These are phyloP conservation scores for Microdochium bolleyi DNA, from an alignment of 2,329 filamentous ascomycete genomes.

Conservation along the genomic window DNA sequence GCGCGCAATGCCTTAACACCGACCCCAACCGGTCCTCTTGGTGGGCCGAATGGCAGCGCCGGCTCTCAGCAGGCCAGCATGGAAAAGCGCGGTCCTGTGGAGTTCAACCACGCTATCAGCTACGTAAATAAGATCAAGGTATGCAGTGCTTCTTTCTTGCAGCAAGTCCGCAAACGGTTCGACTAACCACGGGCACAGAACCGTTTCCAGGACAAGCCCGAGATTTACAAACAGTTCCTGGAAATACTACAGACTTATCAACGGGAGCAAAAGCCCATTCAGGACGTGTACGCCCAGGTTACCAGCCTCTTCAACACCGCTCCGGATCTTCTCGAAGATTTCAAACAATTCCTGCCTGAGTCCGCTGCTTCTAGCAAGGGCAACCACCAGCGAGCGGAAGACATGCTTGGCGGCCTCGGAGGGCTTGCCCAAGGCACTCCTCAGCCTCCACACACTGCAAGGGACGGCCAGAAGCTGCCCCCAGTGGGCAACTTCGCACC, in stretches of 20 bases:
- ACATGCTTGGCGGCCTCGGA: conserved; percentile 50
- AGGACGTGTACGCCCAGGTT: conserved; percentile 96
- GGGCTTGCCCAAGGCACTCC: conserved; percentile 41
- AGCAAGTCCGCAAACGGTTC: not conserved
- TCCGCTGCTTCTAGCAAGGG: conserved; percentile 58
- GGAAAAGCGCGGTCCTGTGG: conserved; percentile 88
- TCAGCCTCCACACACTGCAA: conserved; percentile 37
- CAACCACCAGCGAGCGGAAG: conserved; percentile 52
- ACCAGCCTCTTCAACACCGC: conserved; percentile 89
- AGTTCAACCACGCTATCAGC: conserved; percentile 98
- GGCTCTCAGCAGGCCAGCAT: conserved; percentile 48
- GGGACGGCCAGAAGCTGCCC: conserved; percentile 72
- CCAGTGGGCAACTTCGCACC: conserved; percentile 93
- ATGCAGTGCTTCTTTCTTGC: conserved; percentile 19
- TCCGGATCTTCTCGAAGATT: conserved; percentile 91
- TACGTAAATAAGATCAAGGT: conserved; percentile 99
- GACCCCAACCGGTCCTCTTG: conserved; percentile 47
- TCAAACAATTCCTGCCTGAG: conserved; percentile 96
- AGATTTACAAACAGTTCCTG: conserved; percentile 98
- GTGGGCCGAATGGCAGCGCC: conserved; percentile 53
- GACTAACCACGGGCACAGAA: conserved; percentile 52
- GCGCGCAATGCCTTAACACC: conserved; percentile 51
- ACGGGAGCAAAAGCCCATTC: conserved; percentile 94
- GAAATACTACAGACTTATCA: conserved; percentile 98
- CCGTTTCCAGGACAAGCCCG: conserved; percentile 89